Evolutionary conservation across 345 rosid genomes (phyloP), one percentile per base, ranked within the genome.

Genomic region (Ceriops zippeliana): DNA sequence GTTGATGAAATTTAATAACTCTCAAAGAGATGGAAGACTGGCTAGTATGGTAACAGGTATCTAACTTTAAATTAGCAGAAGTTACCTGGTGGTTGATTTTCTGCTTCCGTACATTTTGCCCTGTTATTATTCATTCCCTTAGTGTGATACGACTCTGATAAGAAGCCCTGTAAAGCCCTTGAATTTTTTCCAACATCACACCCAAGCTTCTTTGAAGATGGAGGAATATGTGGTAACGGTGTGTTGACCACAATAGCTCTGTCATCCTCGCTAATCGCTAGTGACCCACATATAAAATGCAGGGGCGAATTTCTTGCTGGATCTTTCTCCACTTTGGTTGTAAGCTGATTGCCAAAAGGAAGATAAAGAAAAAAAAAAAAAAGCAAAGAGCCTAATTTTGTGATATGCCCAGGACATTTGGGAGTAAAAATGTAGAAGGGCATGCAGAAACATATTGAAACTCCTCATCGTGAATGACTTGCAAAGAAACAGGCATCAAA

Each of bases 261-360:
- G 70, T 77, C 82, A 46, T 79, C 89, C 76, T 81, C 84, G 3
- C 82, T 79, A 42, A 13, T 42, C 19, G 17, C 13, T 71, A 90
- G 30, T 32, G 84, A 82, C 11, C 91, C 89, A 32, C 96, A 87
- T 26, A 71, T 77, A 70, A 87, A 92, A 70, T 92, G 97, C 5
- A 87, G 87, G 62, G 87, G 72, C 20, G 92, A 85, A 71, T 96
- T n/a, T 75, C 91, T 83, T 20, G 85, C 49, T 51, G 80, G 73
- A 75, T 84, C 85, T 78, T 92, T 91, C 64, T 87, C 93, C 71
- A 87, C 93, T 78, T 85, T 84, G 21, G 72, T 63, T 8, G 96
- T 89, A 59, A 95, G 88, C 96, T 89, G 86, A 66, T 65, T 16
- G 65, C 7, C 15, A 8, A 37, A 37, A 37, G 9, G 10, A 13